phyloP scores from a whole-genome alignment of 2,329 filamentous ascomycete genomes.

The Aspergillus fructus region DNA sequence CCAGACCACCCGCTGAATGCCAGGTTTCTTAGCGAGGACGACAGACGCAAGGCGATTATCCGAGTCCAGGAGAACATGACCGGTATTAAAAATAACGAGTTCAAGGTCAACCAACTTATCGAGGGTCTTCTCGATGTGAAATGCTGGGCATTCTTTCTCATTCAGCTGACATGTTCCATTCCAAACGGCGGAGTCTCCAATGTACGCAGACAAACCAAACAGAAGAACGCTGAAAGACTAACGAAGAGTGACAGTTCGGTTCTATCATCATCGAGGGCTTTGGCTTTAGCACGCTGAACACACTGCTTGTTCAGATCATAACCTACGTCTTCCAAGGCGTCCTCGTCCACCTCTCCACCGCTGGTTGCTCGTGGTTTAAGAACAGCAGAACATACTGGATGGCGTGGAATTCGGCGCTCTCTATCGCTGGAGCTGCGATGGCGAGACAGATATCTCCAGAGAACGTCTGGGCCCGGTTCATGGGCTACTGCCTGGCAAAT shows the following conservation, averaged over 20 bases:
- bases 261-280: conserved; percentile 38
- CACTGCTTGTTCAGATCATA: conserved; percentile 42
- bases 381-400: conserved; percentile 4
- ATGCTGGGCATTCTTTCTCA: not conserved
- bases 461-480: conserved; percentile 15
- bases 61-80: not conserved
- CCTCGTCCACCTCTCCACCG: conserved; percentile 20
- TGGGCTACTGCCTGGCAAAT: conserved; percentile 28
- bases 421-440: conserved; percentile 23
- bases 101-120: not conserved
- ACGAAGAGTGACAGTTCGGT: conserved; percentile 22
- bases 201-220: conserved; percentile 14
- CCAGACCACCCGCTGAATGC: not conserved
- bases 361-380: not conserved
- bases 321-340: conserved; percentile 33
- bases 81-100: not conserved
- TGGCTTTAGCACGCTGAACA: conserved; percentile 35
- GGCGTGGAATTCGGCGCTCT: not conserved
- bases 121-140: not conserved
- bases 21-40: not conserved
- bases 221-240: too few species aligned
- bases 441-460: conserved; percentile 16
- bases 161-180: conserved; percentile 23
- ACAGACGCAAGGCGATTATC: not conserved
- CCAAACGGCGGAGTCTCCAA: conserved; percentile 34